Conservation (phyloP, 1,284 basidiomycete genomes). For the Moniliophthora roreri region DNA sequence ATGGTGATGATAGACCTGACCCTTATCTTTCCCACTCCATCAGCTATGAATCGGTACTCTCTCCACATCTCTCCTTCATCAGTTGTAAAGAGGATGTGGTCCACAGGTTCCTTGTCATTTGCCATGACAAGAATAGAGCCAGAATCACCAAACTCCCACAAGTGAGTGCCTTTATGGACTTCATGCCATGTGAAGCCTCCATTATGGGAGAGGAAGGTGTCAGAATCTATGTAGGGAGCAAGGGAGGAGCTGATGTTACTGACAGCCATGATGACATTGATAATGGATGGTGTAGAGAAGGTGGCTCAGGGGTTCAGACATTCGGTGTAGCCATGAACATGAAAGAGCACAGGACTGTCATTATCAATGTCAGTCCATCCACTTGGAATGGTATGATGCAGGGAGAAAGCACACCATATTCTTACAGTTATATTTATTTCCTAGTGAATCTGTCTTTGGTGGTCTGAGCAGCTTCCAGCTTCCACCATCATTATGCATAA, state of each 20-base stretch:
- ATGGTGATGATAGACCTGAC: constrained; percentile 85
- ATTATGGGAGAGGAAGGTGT: constrained; percentile 96
- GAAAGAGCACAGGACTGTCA: constrained; percentile 78
- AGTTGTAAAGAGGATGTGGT: constrained; percentile 85
- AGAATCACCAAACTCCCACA: constrained; percentile 98
- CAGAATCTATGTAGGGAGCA: constrained; percentile 81
- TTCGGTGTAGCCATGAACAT: constrained; percentile 96
- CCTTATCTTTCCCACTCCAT: constrained; percentile 69
- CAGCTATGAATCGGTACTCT: constrained; percentile 82
- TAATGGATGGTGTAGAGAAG: constrained; percentile 88
- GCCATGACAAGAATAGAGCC: constrained; percentile 92
- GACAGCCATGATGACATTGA: constrained; percentile 93
- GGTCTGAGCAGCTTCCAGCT: constrained; percentile 85
- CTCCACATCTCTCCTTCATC: constrained; percentile 93
- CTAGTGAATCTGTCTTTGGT: constrained; percentile 77
- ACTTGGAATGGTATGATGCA: background rate
- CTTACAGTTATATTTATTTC: constrained; percentile 73
- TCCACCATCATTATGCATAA: constrained; percentile 98
- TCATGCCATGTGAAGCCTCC: constrained; percentile 99
- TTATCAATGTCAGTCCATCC: background rate
- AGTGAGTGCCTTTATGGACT: constrained; percentile 95
- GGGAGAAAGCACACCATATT: constrained; percentile 52
- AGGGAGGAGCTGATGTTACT: constrained; percentile 94
- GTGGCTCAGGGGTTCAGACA: constrained; percentile 88
- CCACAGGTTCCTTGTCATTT: constrained; percentile 93